Evolutionary conservation across 768 basidiomycete genomes (phyloP).

Genomic region (Termitomyces sp.): DNA sequence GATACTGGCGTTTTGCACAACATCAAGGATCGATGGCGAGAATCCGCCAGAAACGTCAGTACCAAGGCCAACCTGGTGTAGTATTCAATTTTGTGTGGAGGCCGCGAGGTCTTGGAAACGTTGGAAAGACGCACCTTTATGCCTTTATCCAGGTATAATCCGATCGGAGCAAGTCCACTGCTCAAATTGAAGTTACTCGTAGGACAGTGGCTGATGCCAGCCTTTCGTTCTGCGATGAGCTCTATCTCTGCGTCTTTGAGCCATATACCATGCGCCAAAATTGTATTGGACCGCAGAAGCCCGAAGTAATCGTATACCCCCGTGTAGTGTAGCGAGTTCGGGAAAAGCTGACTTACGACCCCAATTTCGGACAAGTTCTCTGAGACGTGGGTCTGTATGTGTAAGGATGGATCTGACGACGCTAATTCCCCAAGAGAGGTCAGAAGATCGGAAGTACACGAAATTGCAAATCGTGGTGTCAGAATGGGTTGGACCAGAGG

Average conservation of each 20-base stretch:
- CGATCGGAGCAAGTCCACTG: conserved; percentile 81
- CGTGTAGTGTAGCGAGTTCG: conserved; percentile 61
- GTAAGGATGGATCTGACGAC: conserved; percentile 48
- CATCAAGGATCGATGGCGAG: conserved; percentile 71
- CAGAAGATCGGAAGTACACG: conserved; percentile 74
- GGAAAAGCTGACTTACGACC: conserved; percentile 63
- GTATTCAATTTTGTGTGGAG: not conserved
- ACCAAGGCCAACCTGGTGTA: conserved; percentile 82
- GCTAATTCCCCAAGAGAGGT: conserved; percentile 57
- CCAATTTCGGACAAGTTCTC: conserved; percentile 77
- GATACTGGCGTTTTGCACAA: conserved; percentile 71
- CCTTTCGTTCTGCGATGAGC: conserved; percentile 55
- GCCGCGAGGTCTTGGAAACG: not conserved
- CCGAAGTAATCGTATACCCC: conserved; percentile 77
- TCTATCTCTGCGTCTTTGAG: conserved; percentile 68
- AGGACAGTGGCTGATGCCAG: conserved; percentile 91
- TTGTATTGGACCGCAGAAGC: conserved; percentile 72
- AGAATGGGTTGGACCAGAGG: conserved; percentile 84
- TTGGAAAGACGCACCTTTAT: conserved; percentile 59
- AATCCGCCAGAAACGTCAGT: conserved; percentile 92
- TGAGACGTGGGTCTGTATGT: conserved; percentile 90
- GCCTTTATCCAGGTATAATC: conserved; percentile 72
- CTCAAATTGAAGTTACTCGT: conserved; percentile 89
- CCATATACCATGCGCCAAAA: conserved; percentile 86
- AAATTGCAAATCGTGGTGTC: conserved; percentile 95